Evolutionary conservation across 495 filamentous ascomycete species (phyloP).

Genomic region (Rhypophila decipiens): DNA sequence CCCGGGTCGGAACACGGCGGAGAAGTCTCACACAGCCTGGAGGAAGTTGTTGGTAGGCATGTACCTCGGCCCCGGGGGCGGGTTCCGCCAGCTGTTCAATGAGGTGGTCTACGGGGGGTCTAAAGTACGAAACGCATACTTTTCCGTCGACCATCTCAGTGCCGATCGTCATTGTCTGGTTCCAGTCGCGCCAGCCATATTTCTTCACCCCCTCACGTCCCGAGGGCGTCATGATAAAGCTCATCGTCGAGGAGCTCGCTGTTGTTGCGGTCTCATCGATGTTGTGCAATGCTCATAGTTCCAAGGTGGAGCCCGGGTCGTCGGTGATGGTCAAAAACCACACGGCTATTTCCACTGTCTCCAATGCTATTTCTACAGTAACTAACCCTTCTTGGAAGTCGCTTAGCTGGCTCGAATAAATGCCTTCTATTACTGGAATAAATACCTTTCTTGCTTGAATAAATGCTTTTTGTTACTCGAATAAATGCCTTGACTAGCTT

Average conservation of each 20-base stretch:
- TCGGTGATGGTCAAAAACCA: too few species aligned
- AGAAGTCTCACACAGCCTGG: background rate
- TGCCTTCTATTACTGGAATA: too few species aligned
- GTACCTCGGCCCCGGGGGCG: background rate
- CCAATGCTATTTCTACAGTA: too few species aligned
- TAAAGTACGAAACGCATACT: background rate
- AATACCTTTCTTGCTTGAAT: too few species aligned
- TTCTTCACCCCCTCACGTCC: background rate
- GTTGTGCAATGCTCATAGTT: too few species aligned
- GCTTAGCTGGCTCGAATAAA: too few species aligned
- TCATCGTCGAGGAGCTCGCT: too few species aligned
- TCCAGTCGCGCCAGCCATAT: background rate
- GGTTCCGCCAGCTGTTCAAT: background rate
- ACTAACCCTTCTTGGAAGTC: too few species aligned
- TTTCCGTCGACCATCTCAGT: background rate
- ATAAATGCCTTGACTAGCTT: too few species aligned
- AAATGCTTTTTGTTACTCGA: too few species aligned
- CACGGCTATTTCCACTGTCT: too few species aligned
- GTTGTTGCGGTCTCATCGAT: background rate
- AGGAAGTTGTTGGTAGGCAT: background rate
- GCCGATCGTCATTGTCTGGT: background rate
- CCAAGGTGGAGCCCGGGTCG: too few species aligned
- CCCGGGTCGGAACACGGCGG: background rate
- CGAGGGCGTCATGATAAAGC: background rate
- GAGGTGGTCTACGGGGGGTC: background rate